Evolutionary conservation across 1,284 basidiomycete genomes (phyloP).

Genomic region (Rhodotorula sp.): DNA sequence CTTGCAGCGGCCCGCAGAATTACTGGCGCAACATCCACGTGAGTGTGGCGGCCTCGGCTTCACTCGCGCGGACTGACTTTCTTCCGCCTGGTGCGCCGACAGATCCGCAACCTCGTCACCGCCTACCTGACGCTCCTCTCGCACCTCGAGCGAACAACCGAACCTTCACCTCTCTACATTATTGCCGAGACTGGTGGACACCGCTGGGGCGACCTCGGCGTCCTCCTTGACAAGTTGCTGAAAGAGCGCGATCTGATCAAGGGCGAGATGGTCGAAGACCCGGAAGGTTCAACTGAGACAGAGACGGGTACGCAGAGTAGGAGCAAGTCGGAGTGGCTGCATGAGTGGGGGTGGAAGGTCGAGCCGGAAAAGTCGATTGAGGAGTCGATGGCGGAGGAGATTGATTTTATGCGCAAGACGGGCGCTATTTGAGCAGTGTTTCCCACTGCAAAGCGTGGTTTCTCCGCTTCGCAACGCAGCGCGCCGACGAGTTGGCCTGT

Average conservation of each 20-base stretch:
- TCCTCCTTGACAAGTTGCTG: not conserved
- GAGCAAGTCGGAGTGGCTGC: constrained; percentile 6
- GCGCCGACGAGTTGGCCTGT: too few relatives aligned
- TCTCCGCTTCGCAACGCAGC: too few relatives aligned
- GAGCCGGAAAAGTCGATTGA: not conserved
- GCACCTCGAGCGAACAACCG: constrained; percentile 9
- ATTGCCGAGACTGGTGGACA: constrained; percentile 17
- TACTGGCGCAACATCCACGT: constrained; percentile 36
- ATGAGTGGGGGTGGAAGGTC: constrained; percentile 16
- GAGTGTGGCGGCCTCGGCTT: not conserved
- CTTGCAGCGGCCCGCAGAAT: constrained; percentile 2
- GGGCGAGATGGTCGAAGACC: not conserved
- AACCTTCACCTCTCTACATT: constrained; percentile 9
- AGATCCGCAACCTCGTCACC: constrained; percentile 17
- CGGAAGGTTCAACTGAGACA: not conserved
- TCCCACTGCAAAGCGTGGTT: too few relatives aligned
- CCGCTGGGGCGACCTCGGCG: constrained; percentile 5
- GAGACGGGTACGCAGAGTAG: constrained; percentile 9
- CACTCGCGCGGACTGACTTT: not conserved
- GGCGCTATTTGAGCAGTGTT: not conserved
- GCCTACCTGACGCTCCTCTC: constrained; percentile 17
- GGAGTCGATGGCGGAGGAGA: constrained; percentile 5
- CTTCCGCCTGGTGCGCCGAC: not conserved
- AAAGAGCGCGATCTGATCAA: not conserved
- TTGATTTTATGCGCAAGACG: not conserved